Evolutionary conservation across 192 early-diverging fungal species (phyloP), one percentile per base, ranked within the genome.

Genomic region (Kickxella alabastrina): DNA sequence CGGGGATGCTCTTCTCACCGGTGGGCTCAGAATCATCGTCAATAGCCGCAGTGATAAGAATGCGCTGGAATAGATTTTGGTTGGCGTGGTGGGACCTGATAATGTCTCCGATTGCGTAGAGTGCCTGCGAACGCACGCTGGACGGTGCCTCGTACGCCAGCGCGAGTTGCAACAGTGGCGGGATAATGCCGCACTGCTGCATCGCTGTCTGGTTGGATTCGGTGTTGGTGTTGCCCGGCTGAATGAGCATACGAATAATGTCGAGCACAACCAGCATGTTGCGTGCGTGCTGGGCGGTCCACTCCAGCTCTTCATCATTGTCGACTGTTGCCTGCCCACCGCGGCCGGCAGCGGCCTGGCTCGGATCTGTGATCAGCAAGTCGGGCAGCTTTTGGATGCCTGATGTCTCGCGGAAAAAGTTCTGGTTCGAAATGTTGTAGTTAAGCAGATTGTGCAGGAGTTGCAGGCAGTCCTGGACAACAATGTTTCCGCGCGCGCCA

Each of bases 341-440:
- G 29, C 52, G 65, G 2, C 60, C 72, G 6, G 65, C 72, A 9
- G 59, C 64, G 0, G 72, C 68, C 49, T 64, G 72, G 48, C 65
- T 75, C n/a, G 74, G 74, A 43, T 68, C 80, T 3, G 74, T 77
- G 26, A 79, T 80, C 23, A 95, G 79, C 29, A 98, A 56, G 5
- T 81, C 77, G 2, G 92, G 92, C 25, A 99, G 87, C 21, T 84
- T 81, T 52, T 94, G 87, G 38, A 97, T 92, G 51, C 92, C 92
- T 40, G 89, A 92, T 21, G 88, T 92, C 73, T 99, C 97, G 35
- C 97, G 87, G 69, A 99, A 99, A 62, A 93, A 86, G 57, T 95
- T 96, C 87, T 97, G 97, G 77, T 99, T 98, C 0, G 93, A 95
- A 6, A 93, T 88, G 59, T 99, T 99, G 68, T 95, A 93, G 50